These are phyloP conservation scores for Alternaria consortialis DNA, from an alignment of 2,329 filamentous ascomycete species.

Conservation along the genomic window DNA sequence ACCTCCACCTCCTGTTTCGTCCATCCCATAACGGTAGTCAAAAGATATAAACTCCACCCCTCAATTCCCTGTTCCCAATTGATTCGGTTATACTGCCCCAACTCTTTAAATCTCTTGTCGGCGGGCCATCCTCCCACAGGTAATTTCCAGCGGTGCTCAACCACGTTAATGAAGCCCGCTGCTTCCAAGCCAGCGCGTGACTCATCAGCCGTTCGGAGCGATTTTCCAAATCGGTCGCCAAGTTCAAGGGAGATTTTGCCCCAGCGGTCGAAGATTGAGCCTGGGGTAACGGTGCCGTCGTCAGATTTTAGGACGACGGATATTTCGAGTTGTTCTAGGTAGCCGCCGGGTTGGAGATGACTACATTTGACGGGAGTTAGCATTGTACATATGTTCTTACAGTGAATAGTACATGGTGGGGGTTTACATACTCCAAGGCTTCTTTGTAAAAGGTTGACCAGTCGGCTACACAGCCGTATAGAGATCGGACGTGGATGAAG, in stretches of 20 bases:
- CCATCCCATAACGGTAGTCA: constrained; percentile 48
- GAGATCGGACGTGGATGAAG: constrained; percentile 30
- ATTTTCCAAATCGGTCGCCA: constrained; percentile 46
- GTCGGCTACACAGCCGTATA: constrained; percentile 33
- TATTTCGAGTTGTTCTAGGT: constrained; percentile 39
- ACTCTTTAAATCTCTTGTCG: constrained; percentile 59
- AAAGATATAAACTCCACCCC: constrained; percentile 35
- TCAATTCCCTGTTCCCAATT: constrained; percentile 43
- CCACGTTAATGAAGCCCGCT: constrained; percentile 64
- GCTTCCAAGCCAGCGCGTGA: constrained; percentile 57
- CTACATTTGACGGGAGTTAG: constrained; percentile 11
- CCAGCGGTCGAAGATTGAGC: constrained; percentile 37
- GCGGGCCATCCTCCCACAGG: constrained; percentile 36
- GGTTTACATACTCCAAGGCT: constrained; percentile 25
- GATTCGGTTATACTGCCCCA: constrained; percentile 52
- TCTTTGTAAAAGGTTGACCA: constrained; percentile 36
- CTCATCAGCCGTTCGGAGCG: constrained; percentile 47
- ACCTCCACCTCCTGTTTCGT: constrained; percentile 56
- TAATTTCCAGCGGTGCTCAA: constrained; percentile 54
- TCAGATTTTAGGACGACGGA: constrained; percentile 34
- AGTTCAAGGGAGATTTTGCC: constrained; percentile 36
- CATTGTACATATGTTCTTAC: too few relatives aligned
- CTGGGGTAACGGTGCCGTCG: constrained; percentile 36
- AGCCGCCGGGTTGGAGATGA: constrained; percentile 43
- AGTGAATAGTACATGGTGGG: neutral